Evolutionary conservation across 1,284 basidiomycete species (phyloP).

Genomic region (Dichomitus squalens): DNA sequence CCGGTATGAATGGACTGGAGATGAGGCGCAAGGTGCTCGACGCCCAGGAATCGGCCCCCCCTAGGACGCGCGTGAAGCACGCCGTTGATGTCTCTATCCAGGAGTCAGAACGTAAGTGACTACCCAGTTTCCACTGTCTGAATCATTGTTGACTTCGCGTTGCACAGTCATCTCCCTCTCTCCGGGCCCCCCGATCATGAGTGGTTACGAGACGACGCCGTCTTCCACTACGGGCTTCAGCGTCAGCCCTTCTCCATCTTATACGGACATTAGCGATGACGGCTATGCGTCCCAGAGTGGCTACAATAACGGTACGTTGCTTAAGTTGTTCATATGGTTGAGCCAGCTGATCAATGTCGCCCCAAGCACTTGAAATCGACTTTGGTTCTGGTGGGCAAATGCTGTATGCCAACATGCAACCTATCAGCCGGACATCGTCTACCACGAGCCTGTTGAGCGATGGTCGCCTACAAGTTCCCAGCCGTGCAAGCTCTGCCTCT

Average conservation of each 20-base stretch:
- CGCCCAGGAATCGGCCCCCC: background rate
- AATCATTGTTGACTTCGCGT: background rate
- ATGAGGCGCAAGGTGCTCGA: background rate
- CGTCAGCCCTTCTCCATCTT: background rate
- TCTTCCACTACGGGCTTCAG: background rate
- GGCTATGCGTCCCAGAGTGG: background rate
- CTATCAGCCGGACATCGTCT: background rate
- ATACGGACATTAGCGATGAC: background rate
- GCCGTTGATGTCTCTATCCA: background rate
- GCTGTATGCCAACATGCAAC: background rate
- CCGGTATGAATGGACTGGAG: conserved; percentile 4
- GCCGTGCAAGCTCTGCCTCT: background rate
- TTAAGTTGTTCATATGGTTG: background rate
- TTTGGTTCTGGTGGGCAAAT: background rate
- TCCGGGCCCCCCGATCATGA: background rate
- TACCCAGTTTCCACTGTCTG: too few relatives aligned
- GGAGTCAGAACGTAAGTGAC: background rate
- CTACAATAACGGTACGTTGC: background rate
- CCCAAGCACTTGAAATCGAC: conserved; percentile 1
- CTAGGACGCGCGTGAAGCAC: background rate
- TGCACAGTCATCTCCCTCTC: background rate
- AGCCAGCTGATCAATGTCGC: background rate
- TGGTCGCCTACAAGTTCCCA: background rate
- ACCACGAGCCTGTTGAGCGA: background rate
- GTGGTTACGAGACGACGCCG: background rate